Evolutionary conservation across 139 green algal species (phyloP).

Genomic region (Chlorella ohadii): DNA sequence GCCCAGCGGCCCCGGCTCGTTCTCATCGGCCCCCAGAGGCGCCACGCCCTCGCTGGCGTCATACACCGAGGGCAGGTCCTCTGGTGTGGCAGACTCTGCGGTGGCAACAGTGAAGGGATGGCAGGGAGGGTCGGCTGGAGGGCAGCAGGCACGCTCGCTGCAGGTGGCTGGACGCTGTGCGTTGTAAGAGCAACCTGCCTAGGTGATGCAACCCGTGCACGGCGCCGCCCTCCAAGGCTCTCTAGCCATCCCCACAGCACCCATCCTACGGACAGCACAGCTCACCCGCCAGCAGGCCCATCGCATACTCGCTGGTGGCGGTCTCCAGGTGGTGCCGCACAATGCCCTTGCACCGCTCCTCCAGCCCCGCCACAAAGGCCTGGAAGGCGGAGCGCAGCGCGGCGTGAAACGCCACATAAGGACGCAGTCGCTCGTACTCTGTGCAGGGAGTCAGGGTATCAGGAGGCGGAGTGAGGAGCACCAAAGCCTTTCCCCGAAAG

Average conservation of each 20-base stretch:
- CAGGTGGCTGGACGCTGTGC: neutral
- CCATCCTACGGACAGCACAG: neutral
- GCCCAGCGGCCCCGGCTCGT: neutral
- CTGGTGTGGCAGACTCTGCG: neutral
- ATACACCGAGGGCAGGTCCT: conserved; percentile 18
- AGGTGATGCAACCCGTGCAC: neutral
- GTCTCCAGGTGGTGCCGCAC: conserved; percentile 83
- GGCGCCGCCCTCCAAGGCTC: no score
- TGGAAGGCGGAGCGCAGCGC: conserved; percentile 75
- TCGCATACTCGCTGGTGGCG: conserved; percentile 68
- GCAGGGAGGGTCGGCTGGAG: neutral
- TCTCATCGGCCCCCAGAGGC: conserved; percentile 1
- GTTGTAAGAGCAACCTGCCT: neutral
- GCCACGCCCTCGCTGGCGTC: conserved; percentile 4
- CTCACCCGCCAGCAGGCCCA: conserved; percentile 26
- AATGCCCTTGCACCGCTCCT: conserved; percentile 67
- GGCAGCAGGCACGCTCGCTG: neutral
- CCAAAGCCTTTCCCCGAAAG: no score
- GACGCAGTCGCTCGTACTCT: conserved; percentile 66
- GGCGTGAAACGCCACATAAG: conserved; percentile 83
- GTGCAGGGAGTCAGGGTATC: neutral
- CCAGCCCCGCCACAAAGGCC: conserved; percentile 71
- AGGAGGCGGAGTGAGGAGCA: neutral
- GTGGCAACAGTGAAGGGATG: neutral
- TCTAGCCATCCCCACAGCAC: neutral